Evolutionary conservation across 768 basidiomycete genomes (phyloP).

Genomic region (Mycena kentingensis): DNA sequence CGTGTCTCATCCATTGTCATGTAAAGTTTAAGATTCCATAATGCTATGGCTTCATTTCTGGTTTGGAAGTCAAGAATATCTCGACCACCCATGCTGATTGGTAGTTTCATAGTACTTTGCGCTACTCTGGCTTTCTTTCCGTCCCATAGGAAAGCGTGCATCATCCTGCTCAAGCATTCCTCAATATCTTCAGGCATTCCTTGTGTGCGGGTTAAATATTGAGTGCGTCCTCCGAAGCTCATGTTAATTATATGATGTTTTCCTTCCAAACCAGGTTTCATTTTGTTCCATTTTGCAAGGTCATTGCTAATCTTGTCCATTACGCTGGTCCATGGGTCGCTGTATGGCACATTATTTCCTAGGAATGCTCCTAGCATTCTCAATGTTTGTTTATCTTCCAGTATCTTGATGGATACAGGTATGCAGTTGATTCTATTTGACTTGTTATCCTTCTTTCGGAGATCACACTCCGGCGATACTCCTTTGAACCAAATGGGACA

Average conservation of each 20-base stretch:
- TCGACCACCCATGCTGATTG: not conserved
- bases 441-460: not conserved
- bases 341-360: not conserved
- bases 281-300: not conserved
- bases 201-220: slow-evolving; percentile 27
- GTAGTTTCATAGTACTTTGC: not conserved
- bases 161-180: not conserved
- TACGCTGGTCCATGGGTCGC: not conserved
- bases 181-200: slow-evolving; percentile 26
- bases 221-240: slow-evolving; percentile 23
- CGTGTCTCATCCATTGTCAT: not conserved
- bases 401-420: not conserved
- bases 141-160: slow-evolving; percentile 5
- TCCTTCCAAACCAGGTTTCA: slow-evolving; percentile 16
- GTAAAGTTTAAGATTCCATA: not conserved
- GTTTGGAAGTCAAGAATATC: not conserved
- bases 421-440: not conserved
- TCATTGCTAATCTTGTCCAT: not conserved
- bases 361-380: not conserved
- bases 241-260: slow-evolving; percentile 21
- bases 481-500: slow-evolving; percentile 33
- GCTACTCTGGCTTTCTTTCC: not conserved
- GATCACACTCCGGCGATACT: not conserved
- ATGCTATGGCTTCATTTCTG: not conserved
- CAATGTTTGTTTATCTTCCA: not conserved